Base-by-base conservation (phyloP, 2,329 filamentous ascomycete genomes). In the Neophaeococcomyces mojaviensis region DNA sequence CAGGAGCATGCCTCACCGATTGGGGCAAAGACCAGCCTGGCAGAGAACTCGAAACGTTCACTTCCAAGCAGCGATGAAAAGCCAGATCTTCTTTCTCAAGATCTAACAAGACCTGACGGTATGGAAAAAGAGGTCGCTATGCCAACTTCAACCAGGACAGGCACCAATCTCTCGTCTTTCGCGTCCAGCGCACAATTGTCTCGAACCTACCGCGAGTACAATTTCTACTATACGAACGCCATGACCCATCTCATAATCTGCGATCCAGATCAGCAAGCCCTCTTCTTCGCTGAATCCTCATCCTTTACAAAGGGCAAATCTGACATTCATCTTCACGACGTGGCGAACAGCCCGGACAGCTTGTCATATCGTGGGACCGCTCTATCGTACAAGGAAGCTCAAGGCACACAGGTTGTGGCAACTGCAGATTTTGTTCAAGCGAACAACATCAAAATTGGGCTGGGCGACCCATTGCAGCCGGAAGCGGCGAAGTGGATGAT, bases 171-270 rank as follows among this genome's bases (percentile, higher is more conserved):
- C 2, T 31, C 16, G 3, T 24, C 31, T 7, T 10, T 20, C 13
- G 15, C 28, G 28, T 15, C 40, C 3, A 35, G 30, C 16, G 9
- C 15, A 13, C 40, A 35, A 32, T 18, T 30, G 3, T 34, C 40
- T 20, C 24, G 15, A 24, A 34, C 40, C 12, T 43, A 43, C 20
- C 30, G 40, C 15, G 40, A 43, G 31, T 43, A 43, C 40, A 43
- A 35, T 26, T 43, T 43, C 32, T 43, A 43, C 40, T 35, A 43
- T 35, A 35, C 40, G 6, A 43, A 35, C 18, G 30, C 40, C 20
- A 32, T 43, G 40, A 35, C 40, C 10, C 40, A 43, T 31, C 32
- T 43, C 12, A 35, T 43, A 16, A 35, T 43, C 18, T 43, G 40
- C 18, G 40, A 43, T 24, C 40, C 40, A 3, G 40, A 43, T 16